Percentiles rank a stretch among this genome's conserved stretches.
phyloP scores from a whole-genome alignment of 1,139 yeast genomes.

The Blastobotrys aristatus region DNA sequence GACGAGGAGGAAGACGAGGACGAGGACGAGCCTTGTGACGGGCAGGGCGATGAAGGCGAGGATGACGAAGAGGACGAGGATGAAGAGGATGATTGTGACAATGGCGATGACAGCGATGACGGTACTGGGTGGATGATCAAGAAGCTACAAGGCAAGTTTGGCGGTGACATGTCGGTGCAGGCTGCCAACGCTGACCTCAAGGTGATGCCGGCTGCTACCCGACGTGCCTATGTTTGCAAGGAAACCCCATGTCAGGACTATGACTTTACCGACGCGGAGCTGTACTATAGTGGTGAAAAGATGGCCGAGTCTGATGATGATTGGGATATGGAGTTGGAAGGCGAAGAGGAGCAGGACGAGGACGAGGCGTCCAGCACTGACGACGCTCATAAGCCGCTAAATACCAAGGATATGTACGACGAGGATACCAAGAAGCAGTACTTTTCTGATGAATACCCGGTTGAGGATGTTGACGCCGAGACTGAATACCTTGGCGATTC shows the following conservation, averaged over 20 bases:
- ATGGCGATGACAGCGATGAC: slow-evolving; percentile 32
- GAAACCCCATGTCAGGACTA: slow-evolving; percentile 9
- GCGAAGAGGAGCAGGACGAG: not conserved
- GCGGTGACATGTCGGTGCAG: not conserved
- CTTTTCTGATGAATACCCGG: slow-evolving; percentile 2
- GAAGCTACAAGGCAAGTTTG: slow-evolving; percentile 2
- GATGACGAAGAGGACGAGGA: slow-evolving; percentile 17
- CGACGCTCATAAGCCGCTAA: not conserved
- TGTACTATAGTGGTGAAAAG: slow-evolving; percentile 2
- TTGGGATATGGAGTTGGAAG: slow-evolving; percentile 6
- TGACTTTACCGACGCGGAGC: slow-evolving; percentile 6
- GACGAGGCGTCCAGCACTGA: not conserved
- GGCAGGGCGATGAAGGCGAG: slow-evolving; percentile 7
- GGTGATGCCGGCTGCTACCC: not conserved
- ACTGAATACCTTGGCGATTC: slow-evolving; percentile 4
- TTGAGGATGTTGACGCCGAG: slow-evolving; percentile 4
- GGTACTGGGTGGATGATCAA: slow-evolving; percentile 26
- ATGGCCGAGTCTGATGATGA: slow-evolving; percentile 9
- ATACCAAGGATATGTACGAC: slow-evolving; percentile 7
- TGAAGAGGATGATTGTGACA: slow-evolving; percentile 28
- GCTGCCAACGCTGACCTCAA: not conserved
- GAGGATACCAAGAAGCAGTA: slow-evolving; percentile 1
- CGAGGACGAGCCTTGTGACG: slow-evolving; percentile 5
- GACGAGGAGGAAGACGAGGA: slow-evolving; percentile 10
- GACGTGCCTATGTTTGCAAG: not conserved